Conservation (phyloP, 345 rosid genomes). For the Populus euphratica region DNA sequence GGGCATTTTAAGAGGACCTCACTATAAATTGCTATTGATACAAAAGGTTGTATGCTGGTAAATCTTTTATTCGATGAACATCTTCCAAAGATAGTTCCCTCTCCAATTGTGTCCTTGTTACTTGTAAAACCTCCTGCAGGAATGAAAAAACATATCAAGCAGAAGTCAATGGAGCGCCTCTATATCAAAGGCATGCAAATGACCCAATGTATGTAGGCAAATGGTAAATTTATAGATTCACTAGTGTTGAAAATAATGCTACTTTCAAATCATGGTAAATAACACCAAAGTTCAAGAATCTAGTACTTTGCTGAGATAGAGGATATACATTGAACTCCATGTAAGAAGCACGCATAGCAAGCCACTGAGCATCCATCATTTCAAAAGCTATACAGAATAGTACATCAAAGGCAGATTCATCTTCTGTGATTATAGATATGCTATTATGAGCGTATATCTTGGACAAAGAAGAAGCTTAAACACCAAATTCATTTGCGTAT, state of each 20-base stretch:
- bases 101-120: slow-evolving; percentile 75
- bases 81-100: slow-evolving; percentile 83
- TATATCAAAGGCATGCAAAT: background rate
- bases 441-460: slow-evolving; percentile 9
- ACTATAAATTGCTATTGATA: slow-evolving; percentile 24
- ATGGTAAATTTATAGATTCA: background rate
- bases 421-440: slow-evolving; percentile 49
- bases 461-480: background rate
- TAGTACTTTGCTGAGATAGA: background rate
- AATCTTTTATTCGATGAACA: slow-evolving; percentile 64
- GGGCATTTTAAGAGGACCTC: background rate
- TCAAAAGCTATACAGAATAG: slow-evolving; percentile 89
- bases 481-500: background rate
- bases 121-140: slow-evolving; percentile 76
- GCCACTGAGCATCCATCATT: slow-evolving; percentile 99
- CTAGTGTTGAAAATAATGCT: background rate
- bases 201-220: background rate
- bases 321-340: slow-evolving; percentile 87
- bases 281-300: background rate
- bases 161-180: background rate
- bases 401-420: slow-evolving; percentile 89
- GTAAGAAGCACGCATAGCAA: slow-evolving; percentile 96
- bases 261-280: background rate
- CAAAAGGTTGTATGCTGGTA: slow-evolving; percentile 85
- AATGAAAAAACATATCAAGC: background rate